These are phyloP conservation scores for Geosmithia putterillii DNA, from an alignment of 2,329 filamentous ascomycete species.

Conservation along the genomic window DNA sequence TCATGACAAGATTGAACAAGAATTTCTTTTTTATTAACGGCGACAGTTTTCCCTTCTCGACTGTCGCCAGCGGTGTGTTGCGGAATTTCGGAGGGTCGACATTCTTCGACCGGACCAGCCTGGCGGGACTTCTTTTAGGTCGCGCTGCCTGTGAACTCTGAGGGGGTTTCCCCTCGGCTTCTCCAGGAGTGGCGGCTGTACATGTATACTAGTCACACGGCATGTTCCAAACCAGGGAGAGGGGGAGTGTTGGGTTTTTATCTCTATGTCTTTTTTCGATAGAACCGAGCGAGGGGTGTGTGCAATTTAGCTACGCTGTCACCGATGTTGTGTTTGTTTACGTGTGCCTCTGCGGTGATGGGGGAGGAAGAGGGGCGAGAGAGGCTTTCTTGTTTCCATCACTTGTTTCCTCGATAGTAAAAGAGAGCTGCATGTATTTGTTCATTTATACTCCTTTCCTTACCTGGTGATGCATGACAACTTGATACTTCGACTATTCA, in stretches of 20 bases:
- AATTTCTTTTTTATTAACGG: neutral
- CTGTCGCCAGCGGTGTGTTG: constrained; percentile 11
- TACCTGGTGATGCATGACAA: neutral
- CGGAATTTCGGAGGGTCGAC: constrained; percentile 11
- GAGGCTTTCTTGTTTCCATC: neutral
- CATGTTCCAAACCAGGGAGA: constrained; percentile 2
- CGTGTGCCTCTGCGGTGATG: neutral
- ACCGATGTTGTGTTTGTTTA: neutral
- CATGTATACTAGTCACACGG: constrained; percentile 38
- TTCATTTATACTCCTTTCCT: neutral
- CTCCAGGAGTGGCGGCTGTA: constrained; percentile 11
- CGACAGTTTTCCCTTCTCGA: too few relatives aligned
- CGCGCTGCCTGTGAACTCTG: too few relatives aligned
- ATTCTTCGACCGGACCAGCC: constrained; percentile 4
- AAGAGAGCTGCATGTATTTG: neutral
- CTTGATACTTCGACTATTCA: too few relatives aligned
- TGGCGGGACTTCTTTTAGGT: constrained; percentile 10
- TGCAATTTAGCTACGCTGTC: constrained; percentile 28
- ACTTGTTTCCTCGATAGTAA: neutral
- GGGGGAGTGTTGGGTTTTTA: constrained; percentile 6
- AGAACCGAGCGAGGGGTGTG: constrained; percentile 25
- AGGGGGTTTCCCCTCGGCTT: too few relatives aligned
- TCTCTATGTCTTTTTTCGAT: constrained; percentile 26
- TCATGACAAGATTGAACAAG: neutral
- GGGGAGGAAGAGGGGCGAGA: neutral